A percentile compares a stretch with the other conserved stretches of the same genome.
phyloP scores from a whole-genome alignment of 192 early-diverging fungal genomes.

The Podila minutissima region DNA sequence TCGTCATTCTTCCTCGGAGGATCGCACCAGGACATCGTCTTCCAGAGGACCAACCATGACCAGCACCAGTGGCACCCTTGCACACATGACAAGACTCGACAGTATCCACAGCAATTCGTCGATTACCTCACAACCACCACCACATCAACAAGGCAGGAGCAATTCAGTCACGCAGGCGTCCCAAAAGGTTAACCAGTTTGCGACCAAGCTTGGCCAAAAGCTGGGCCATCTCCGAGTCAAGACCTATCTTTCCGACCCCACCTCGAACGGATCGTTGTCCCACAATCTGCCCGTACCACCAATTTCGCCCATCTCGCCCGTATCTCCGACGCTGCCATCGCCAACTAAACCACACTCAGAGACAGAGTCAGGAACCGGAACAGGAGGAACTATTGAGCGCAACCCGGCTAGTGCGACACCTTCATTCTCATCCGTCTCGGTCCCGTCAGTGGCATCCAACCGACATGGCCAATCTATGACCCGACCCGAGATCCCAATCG shows the following conservation, averaged over 20 bases:
- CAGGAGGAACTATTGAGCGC: not conserved
- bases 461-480: not conserved
- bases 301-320: conserved; percentile 41
- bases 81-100: not conserved
- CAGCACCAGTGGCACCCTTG: not conserved
- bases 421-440: conserved; percentile 20
- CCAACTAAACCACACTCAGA: not conserved
- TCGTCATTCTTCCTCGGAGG: not conserved
- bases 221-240: conserved; percentile 27
- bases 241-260: conserved; percentile 13
- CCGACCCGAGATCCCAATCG: not conserved
- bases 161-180: not conserved
- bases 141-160: not conserved
- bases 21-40: not conserved
- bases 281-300: conserved; percentile 8
- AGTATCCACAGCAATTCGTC: not conserved
- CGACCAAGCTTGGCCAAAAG: conserved; percentile 25
- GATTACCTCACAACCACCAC: not conserved
- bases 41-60: not conserved
- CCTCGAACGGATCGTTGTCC: not conserved
- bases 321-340: conserved; percentile 13
- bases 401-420: conserved; percentile 15
- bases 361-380: not conserved
- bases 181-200: not conserved
- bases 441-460: conserved; percentile 17